Conservation (phyloP, 164 flowering plant genomes). For the Dillenia turbinata region DNA sequence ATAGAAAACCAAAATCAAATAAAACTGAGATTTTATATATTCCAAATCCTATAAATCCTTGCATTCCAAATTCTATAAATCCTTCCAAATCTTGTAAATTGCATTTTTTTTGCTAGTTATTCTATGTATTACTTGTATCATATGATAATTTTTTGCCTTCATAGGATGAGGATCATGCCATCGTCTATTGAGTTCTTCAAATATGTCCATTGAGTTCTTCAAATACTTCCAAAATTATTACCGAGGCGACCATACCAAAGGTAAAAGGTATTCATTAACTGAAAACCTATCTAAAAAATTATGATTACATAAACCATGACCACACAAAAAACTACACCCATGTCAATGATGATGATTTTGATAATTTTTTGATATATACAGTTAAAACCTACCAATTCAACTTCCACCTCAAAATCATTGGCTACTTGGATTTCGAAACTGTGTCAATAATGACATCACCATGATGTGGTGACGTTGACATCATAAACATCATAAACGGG, state of each 20-base stretch:
- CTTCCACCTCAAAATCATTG: conserved; percentile 24
- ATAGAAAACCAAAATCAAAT: too few relatives aligned
- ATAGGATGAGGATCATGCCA: too few relatives aligned
- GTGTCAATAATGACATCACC: conserved; percentile 7
- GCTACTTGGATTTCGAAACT: conserved; percentile 26
- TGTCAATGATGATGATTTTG: conserved; percentile 15
- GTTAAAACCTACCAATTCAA: conserved; percentile 31
- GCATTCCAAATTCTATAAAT: too few relatives aligned
- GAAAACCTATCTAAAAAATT: conserved; percentile 19
- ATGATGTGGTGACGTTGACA: conserved; percentile 34
- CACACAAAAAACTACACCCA: background rate
- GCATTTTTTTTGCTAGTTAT: background rate
- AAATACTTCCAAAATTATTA: conserved; percentile 19
- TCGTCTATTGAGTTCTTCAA: too few relatives aligned
- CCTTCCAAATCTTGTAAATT: background rate
- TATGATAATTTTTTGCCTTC: too few relatives aligned
- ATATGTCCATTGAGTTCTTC: conserved; percentile 14
- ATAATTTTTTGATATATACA: conserved; percentile 28
- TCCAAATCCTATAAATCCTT: too few relatives aligned
- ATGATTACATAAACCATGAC: conserved; percentile 25
- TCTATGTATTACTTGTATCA: background rate
- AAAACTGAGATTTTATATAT: too few relatives aligned
- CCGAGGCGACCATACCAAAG: conserved; percentile 21
- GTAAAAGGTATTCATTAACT: conserved; percentile 20
- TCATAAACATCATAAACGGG: conserved; percentile 18